Evolutionary conservation across 306 rosid species (phyloP), one percentile per base, ranked within the genome.

Genomic region (Vicia sativa): DNA sequence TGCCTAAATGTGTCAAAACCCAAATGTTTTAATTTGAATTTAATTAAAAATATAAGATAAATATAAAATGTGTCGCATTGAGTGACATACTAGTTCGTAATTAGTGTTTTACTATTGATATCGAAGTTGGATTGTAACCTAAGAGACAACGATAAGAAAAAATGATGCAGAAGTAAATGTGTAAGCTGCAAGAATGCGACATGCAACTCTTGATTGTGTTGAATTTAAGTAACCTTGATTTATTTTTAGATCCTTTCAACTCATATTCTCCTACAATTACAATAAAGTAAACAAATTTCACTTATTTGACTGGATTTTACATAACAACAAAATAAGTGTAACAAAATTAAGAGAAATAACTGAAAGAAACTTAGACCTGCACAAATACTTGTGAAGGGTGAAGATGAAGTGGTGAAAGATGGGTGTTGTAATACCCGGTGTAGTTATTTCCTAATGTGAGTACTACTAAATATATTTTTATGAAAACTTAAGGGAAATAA

Each of bases 181-280:
- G 70, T 87, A 90, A 80, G 79, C 96, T 56, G 96, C 96, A 39
- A 92, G 90, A 81, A 90, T 13, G 15, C 98, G 90, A 77, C 88
- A 90, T 34, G 96, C 87, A 69, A 80, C 74, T 79, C 68, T 80
- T 85, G 50, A 89, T 39, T 67, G 68, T 82, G 13, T 77, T 81
- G 74, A 72, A 61, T 12, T 59, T 70, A 66, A 78, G 58, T 37
- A 77, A 73, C 11, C 37, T 74, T 50, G 72, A 76, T 60, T 76
- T 80, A 15, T 28, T 13, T 48, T 76, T 85, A 23, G 80, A 53
- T 70, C 76, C 86, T 70, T 80, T 79, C 25, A 31, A 46, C 23
- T 77, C 83, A 16, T 77, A 72, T 76, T 58, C 80, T 71, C 77
- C 77, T 43, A 65, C 72, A 49, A 67, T 31, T 42, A 41, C 59